Evolutionary conservation across 306 rosid species (phyloP).

Genomic region (Boehmeria nivea): DNA sequence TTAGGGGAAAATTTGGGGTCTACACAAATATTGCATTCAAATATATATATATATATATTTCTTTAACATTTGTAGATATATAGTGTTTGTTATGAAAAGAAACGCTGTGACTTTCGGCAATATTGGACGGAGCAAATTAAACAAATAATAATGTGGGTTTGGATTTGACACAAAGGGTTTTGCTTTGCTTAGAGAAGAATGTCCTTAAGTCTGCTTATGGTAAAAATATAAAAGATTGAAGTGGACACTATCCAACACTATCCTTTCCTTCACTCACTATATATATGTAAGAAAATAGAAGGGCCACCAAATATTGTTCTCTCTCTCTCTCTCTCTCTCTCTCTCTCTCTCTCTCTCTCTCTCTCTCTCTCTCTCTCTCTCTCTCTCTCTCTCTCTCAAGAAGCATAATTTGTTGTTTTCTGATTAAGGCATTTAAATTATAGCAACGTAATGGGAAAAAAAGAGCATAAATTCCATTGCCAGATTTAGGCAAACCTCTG

Average conservation of each 20-base stretch:
- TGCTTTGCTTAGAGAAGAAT: constrained; percentile 31
- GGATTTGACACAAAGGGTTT: constrained; percentile 13
- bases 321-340: too few relatives aligned
- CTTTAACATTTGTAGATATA: neutral
- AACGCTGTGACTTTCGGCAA: constrained; percentile 17
- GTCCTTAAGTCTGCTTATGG: constrained; percentile 25
- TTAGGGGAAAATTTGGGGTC: too few relatives aligned
- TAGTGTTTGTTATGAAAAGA: neutral
- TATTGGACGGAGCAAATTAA: constrained; percentile 8
- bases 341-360: too few relatives aligned
- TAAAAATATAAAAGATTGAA: constrained; percentile 23
- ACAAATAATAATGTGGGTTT: neutral
- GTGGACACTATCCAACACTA: constrained; percentile 30
- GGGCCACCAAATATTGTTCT: too few relatives aligned
- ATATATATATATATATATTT: neutral
- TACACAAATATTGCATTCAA: neutral
- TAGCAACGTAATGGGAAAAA: constrained; percentile 5
- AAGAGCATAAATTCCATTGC: constrained; percentile 39
- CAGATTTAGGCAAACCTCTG: constrained; percentile 30
- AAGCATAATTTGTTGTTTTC: constrained; percentile 23
- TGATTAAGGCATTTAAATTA: constrained; percentile 34
- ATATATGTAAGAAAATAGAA: neutral
- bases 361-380: too few relatives aligned
- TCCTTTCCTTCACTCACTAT: neutral
- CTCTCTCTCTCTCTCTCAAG: too few relatives aligned